Conservation (phyloP, 345 rosid genomes). For the Punica granatum region DNA sequence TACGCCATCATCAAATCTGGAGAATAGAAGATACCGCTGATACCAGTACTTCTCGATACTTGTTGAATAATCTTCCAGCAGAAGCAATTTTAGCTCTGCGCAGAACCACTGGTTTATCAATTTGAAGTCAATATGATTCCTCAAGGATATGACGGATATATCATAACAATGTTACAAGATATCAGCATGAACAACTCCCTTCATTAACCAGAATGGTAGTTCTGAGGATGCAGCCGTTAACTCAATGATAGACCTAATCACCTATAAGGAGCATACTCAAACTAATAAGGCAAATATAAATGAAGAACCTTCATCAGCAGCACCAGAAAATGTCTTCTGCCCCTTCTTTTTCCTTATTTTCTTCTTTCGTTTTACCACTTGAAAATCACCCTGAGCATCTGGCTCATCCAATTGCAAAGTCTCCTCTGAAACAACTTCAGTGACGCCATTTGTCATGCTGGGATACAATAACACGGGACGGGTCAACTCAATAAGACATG, state of each 20-base stretch:
- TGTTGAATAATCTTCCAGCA: conserved; percentile 36
- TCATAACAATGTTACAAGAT: neutral
- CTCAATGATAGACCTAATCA: neutral
- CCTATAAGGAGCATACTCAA: neutral
- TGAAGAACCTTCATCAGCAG: conserved; percentile 32
- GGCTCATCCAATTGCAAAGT: conserved; percentile 20
- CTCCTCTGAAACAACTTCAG: conserved; percentile 22
- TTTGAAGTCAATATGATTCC: neutral
- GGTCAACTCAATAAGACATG: too few species aligned
- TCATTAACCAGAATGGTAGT: neutral
- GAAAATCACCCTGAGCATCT: conserved; percentile 15
- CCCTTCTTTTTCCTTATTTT: conserved; percentile 38
- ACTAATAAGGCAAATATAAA: neutral
- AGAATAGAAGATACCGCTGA: conserved; percentile 73
- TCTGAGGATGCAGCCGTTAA: neutral
- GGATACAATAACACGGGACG: too few species aligned
- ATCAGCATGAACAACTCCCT: neutral
- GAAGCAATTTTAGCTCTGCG: conserved; percentile 40
- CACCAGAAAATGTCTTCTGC: conserved; percentile 22
- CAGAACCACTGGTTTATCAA: conserved; percentile 8
- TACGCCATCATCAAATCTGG: conserved; percentile 74
- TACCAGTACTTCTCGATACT: conserved; percentile 71
- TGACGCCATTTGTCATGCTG: neutral
- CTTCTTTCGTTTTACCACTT: conserved; percentile 33
- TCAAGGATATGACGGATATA: neutral